These are phyloP conservation scores for Candida dendrica DNA, from an alignment of 805 yeast species.

Conservation along the genomic window DNA sequence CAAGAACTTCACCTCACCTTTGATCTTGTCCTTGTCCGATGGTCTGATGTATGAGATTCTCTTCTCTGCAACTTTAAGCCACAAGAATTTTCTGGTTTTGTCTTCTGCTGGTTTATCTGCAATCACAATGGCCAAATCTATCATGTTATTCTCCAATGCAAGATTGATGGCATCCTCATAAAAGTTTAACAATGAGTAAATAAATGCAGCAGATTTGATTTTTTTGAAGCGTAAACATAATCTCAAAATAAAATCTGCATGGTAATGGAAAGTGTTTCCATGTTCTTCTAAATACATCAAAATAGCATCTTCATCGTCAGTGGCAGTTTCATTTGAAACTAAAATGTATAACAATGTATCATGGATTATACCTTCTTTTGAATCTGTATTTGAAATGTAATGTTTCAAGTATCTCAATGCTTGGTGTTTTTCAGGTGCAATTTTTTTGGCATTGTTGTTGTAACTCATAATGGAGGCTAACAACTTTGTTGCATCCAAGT, in stretches of 20 bases:
- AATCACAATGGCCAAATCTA: constrained; percentile 49
- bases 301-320: constrained; percentile 36
- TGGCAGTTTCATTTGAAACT: constrained; percentile 29
- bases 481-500: constrained; percentile 53
- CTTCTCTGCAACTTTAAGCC: constrained; percentile 52
- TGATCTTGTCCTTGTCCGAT: constrained; percentile 21
- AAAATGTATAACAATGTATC: constrained; percentile 66
- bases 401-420: constrained; percentile 58
- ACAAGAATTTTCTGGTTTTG: constrained; percentile 55
- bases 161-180: constrained; percentile 77
- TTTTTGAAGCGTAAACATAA: constrained; percentile 56
- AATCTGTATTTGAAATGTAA: constrained; percentile 38
- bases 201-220: constrained; percentile 58
- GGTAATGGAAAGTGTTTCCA: constrained; percentile 38
- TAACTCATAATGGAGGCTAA: constrained; percentile 73
- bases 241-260: constrained; percentile 68
- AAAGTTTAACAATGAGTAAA: constrained; percentile 61
- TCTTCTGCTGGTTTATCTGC: constrained; percentile 51
- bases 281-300: constrained; percentile 43
- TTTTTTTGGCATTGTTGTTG: constrained; percentile 38
- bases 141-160: constrained; percentile 55
- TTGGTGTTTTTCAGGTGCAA: constrained; percentile 45
- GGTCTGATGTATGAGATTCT: constrained; percentile 20
- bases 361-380: constrained; percentile 45
- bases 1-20: constrained; percentile 25